Evolutionary conservation across 2,329 filamentous ascomycete species (phyloP), one percentile per base, ranked within the genome.

Genomic region (Sporothrix curviconia): DNA sequence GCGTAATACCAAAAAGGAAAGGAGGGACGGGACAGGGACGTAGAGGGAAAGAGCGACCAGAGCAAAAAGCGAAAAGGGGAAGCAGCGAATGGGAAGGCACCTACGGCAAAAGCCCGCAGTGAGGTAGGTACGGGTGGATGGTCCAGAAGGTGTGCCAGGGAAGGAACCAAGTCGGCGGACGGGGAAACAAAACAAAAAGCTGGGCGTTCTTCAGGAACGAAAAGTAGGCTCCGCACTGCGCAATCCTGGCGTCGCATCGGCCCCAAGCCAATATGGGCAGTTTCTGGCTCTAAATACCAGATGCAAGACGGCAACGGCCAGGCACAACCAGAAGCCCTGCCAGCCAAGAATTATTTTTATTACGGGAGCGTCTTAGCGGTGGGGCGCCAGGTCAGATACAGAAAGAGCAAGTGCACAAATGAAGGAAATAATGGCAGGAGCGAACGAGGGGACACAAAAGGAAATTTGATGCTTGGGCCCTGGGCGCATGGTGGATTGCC

Each of bases 61-160:
- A 55, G 69, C n/a, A n/a, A n/a, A n/a, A n/a, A 72, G 51, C 70
- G 71, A 58, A 68, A 73, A 44, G 57, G 59, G 25, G 43, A 59
- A 36, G 63, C 66, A 24, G 71, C 70, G 54, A 64, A 69, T 19
- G 64, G 67, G 7, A 57, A 64, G 39, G 66, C 64, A 51, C 62
- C 70, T 34, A 60, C 66, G 63, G 30, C 54, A 67, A 53, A 70
- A 49, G 32, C 30, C 34, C 34, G 47, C 47, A 11, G 19, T 17
- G 34, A 51, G 37, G 32, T 11, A 37, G 47, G 47, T 50, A 34
- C 37, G 47, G 47, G 47, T 50, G 47, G 47, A 14, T 51, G 47
- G 14, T 50, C 30, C 24, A 46, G 25, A 25, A 30, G 24, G 44
- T n/a, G 15, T 39, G 37, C 25, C 25, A 25, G 28, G 36, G 50